phyloP scores from a whole-genome alignment of 164 flowering plant genomes.

The Echeveria elegans region DNA sequence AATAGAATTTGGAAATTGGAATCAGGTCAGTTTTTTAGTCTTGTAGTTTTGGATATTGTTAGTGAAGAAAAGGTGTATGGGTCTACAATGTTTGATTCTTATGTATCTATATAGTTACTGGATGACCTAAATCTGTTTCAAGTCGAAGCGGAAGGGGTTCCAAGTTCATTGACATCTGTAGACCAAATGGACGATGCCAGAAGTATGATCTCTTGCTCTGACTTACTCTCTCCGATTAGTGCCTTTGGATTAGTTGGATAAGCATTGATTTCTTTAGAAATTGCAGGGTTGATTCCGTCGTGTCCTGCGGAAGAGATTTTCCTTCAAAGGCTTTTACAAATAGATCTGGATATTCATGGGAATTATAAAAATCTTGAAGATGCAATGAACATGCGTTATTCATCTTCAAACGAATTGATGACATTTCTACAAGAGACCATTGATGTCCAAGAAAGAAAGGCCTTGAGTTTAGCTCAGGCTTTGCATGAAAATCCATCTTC shows the following conservation, averaged over 20 bases:
- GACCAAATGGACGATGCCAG: conserved; percentile 31
- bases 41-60: not conserved
- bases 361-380: conserved; percentile 38
- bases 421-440: conserved; percentile 48
- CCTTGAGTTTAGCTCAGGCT: conserved; percentile 30
- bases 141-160: conserved; percentile 52
- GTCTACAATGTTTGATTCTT: not conserved
- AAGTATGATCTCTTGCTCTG: conserved; percentile 30
- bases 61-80: not conserved
- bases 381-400: conserved; percentile 56
- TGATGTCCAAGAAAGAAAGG: conserved; percentile 40
- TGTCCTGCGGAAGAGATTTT: conserved; percentile 76
- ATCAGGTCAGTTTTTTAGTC: conserved; percentile 44
- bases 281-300: conserved; percentile 52
- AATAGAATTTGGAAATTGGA: conserved; percentile 82
- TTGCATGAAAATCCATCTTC: conserved; percentile 41
- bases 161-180: conserved; percentile 33
- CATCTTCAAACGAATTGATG: conserved; percentile 54
- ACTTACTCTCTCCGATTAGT: not conserved
- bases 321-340: conserved; percentile 61
- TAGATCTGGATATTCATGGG: conserved; percentile 16
- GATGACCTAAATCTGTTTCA: conserved; percentile 80
- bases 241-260: not conserved
- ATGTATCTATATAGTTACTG: conserved; percentile 41
- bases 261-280: not conserved